Evolutionary conservation across 331 rosid genomes (phyloP), one percentile per base, ranked within the genome.

Genomic region (Cydonia oblonga): DNA sequence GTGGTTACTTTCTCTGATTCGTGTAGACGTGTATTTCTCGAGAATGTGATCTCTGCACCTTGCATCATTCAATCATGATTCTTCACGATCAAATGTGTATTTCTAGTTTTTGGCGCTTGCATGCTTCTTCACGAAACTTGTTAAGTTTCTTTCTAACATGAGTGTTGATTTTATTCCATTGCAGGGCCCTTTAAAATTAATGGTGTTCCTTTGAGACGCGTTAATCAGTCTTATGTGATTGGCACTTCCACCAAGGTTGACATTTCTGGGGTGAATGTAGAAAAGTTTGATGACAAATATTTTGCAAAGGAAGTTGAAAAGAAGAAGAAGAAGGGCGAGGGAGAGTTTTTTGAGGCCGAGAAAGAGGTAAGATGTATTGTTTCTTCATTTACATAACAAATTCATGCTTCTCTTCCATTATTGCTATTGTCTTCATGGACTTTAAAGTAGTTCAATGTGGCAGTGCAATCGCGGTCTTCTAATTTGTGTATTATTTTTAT

Each of bases 211-310:
- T 29, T 75, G 59, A 80, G 80, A 49, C 73, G 80, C 4, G 83
- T 80, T 69, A 80, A 80, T 44, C 83, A 80, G 24, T 56, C 80
- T 7, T 80, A 75, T 49, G 73, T 75, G 68, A 75, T 75, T 64
- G 80, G 69, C 59, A 80, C 83, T 44, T 70, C 74, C 76, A 75
- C 83, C 77, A 80, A 75, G 76, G 77, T 80, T 70, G 80, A 75
- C 40, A 56, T 80, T 33, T 80, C 77, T 32, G 70, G 60, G 14
- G 77, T 80, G 73, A 63, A 74, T 56, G 30, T 54, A 18, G 83
- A 79, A 24, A 79, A 69, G 57, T 74, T 79, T 74, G 79, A 53
- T 69, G 83, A 79, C 71, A 64, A 54, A 7, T 79, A 68, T 54
- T 79, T 79, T n/a, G 58, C 76, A 5, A 75, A 64, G 73, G 66